Evolutionary conservation across 2,329 filamentous ascomycete species (phyloP).

Genomic region (Xylariaceae sp.): DNA sequence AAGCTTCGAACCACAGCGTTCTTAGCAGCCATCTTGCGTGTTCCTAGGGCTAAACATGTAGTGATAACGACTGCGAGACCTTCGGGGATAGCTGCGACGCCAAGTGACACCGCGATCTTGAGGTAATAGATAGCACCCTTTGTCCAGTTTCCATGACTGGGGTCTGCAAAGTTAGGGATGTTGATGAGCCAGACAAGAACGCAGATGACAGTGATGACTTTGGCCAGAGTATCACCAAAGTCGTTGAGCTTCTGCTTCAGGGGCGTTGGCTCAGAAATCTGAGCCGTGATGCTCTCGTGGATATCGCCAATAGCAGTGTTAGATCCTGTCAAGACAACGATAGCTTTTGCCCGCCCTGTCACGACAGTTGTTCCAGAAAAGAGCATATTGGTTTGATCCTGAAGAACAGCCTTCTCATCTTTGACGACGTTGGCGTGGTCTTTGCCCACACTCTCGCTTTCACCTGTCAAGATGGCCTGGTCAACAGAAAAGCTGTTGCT

Average conservation of each 20-base stretch:
- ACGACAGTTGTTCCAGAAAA: conserved; percentile 98
- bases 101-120: conserved; percentile 97
- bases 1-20: conserved; percentile 95
- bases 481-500: conserved; percentile 98
- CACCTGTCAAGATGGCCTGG: conserved; percentile 94
- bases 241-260: conserved; percentile 99
- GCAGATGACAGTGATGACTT: conserved; percentile 97
- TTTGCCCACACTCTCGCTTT: conserved; percentile 96
- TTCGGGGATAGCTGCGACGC: conserved; percentile 96
- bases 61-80: conserved; percentile 97
- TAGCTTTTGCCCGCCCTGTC: conserved; percentile 84
- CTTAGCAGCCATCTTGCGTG: conserved; percentile 97
- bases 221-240: conserved; percentile 92
- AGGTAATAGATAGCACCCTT: conserved; percentile 99
- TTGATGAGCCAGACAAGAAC: conserved; percentile 98
- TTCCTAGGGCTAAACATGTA: conserved; percentile 94
- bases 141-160: conserved; percentile 86
- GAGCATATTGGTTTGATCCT: conserved; percentile 96
- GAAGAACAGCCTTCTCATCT: conserved; percentile 85
- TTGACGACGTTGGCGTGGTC: conserved; percentile 64
- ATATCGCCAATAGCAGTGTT: conserved; percentile 97
- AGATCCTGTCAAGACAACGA: conserved; percentile 86
- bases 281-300: conserved; percentile 95
- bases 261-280: conserved; percentile 96
- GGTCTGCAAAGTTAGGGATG: conserved; percentile 93